Evolutionary conservation across 2,329 filamentous ascomycete genomes (phyloP).

Genomic region (Fusarium redolens): DNA sequence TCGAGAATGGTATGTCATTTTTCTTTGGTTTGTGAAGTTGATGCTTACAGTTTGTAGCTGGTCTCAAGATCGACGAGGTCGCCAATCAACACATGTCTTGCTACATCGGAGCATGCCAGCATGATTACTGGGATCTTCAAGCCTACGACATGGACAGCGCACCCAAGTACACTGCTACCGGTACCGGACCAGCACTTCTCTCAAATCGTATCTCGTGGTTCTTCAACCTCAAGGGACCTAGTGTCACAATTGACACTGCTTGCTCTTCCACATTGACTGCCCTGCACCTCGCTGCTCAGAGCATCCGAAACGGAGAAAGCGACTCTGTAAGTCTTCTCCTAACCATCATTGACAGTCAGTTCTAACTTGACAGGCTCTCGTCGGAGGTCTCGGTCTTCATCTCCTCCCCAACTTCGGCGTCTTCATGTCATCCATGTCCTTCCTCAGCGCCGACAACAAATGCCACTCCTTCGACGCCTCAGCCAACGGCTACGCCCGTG

Average conservation of each 20-base stretch:
- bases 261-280: constrained; percentile 8
- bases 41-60: background rate
- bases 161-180: constrained; percentile 1
- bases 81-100: constrained; percentile 6
- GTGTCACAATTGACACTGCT: constrained; percentile 15
- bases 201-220: constrained; percentile 1
- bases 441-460: background rate
- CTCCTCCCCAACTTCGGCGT: background rate
- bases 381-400: background rate
- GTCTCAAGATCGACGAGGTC: background rate
- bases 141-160: constrained; percentile 9
- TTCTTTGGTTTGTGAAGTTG: background rate
- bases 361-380: background rate
- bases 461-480: constrained; percentile 9
- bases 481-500: constrained; percentile 22
- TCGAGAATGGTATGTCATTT: background rate
- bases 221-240: constrained; percentile 10
- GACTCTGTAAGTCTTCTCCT: background rate
- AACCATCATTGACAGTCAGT: rapidly evolving
- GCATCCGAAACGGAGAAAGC: background rate
- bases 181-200: background rate
- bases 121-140: constrained; percentile 12
- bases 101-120: constrained; percentile 7
- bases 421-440: background rate
- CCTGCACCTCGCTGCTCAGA: constrained; percentile 7